A percentile compares a stretch with the other conserved stretches of the same genome.
These are phyloP conservation scores for Aspergillus homomorphus DNA, from an alignment of 495 filamentous ascomycete species.

Conservation along the genomic window DNA sequence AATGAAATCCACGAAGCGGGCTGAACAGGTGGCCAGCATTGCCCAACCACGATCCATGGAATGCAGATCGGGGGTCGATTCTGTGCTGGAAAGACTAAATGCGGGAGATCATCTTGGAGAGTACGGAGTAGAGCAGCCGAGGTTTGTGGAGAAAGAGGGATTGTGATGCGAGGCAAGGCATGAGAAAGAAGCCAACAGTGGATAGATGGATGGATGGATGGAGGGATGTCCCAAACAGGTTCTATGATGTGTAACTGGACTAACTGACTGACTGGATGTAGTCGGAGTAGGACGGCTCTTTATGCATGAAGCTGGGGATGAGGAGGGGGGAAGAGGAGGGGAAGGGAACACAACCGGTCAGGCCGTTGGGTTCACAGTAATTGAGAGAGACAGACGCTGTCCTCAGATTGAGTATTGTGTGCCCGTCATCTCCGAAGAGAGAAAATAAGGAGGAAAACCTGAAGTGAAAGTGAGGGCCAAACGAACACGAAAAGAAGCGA, in stretches of 20 bases:
- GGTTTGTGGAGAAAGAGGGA: not conserved
- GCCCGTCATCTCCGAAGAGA: too few relatives aligned
- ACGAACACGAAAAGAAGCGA: constrained; percentile 3
- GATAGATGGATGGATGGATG: too few relatives aligned
- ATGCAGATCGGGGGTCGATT: not conserved
- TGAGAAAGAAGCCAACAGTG: too few relatives aligned
- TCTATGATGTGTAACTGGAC: not conserved
- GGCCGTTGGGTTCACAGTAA: not conserved
- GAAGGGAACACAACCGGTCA: not conserved
- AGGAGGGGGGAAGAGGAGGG: not conserved
- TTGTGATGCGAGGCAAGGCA: too few relatives aligned
- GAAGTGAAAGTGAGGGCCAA: too few relatives aligned
- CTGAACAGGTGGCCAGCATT: not conserved
- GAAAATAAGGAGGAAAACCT: too few relatives aligned
- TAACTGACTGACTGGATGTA: too few relatives aligned
- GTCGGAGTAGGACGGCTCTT: not conserved
- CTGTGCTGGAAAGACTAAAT: not conserved
- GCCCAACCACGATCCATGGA: constrained; percentile 2
- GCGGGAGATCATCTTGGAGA: constrained; percentile 1
- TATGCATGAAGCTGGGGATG: not conserved
- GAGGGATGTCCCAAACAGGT: too few relatives aligned
- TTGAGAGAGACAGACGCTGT: not conserved
- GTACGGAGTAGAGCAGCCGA: not conserved
- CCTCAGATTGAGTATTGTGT: too few relatives aligned
- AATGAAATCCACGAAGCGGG: not conserved